Percentiles rank a stretch among this genome's conserved stretches.
These are phyloP conservation scores for Camellia sinensis DNA, from an alignment of 148 eudicot genomes.

Conservation along the genomic window DNA sequence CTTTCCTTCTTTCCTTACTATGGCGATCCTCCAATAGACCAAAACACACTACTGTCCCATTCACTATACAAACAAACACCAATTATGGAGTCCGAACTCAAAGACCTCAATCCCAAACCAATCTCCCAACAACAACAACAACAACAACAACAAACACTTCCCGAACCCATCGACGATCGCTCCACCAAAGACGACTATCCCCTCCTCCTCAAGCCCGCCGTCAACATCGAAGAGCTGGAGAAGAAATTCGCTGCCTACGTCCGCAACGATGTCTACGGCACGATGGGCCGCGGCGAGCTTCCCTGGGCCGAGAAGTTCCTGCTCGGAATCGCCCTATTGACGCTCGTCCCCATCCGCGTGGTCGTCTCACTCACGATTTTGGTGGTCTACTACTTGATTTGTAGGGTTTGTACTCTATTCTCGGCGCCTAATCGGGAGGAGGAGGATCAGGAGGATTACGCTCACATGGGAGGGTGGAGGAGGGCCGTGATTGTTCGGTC, in stretches of 20 bases:
- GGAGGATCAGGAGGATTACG: constrained; percentile 59
- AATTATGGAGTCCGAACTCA: constrained; percentile 62
- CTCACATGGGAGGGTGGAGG: constrained; percentile 77
- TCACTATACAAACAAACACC: neutral
- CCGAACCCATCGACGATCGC: constrained; percentile 30
- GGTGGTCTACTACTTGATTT: constrained; percentile 63
- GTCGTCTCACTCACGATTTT: constrained; percentile 34
- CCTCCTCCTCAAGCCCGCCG: constrained; percentile 50
- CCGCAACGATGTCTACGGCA: constrained; percentile 65
- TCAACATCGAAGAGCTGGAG: constrained; percentile 52
- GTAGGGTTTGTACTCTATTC: constrained; percentile 62
- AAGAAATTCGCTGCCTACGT: constrained; percentile 74
- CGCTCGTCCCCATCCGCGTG: constrained; percentile 59
- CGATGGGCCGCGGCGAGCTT: constrained; percentile 64
- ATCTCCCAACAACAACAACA: constrained; percentile 1
- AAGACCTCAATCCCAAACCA: constrained; percentile 22
- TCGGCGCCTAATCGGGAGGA: constrained; percentile 47
- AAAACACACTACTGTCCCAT: neutral
- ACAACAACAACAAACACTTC: neutral
- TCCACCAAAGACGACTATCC: constrained; percentile 44
- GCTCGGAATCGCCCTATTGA: constrained; percentile 42
- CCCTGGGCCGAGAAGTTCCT: constrained; percentile 50
- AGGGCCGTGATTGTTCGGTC: constrained; percentile 45
- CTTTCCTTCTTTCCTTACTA: neutral
- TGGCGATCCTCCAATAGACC: constrained; percentile 17